These are phyloP conservation scores for Aaosphaeria arxii DNA, from an alignment of 2,329 filamentous ascomycete genomes.

Conservation along the genomic window DNA sequence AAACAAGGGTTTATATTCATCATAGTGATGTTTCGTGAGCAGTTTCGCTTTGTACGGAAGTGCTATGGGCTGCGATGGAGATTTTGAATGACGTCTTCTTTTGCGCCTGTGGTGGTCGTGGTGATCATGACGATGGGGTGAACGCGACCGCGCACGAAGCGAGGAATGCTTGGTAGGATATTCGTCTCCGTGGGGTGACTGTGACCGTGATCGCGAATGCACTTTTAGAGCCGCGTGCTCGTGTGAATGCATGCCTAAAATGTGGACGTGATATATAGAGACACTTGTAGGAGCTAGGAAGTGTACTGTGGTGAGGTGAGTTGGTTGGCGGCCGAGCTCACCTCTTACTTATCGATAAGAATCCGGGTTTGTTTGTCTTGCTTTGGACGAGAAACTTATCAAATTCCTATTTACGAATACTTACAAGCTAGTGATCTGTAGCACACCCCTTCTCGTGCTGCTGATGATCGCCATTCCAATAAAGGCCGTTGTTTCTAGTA, in stretches of 20 bases:
- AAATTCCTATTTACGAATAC: too few species aligned
- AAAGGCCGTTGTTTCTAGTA: too few species aligned
- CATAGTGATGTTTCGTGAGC: constrained; percentile 68
- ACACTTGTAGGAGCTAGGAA: too few species aligned
- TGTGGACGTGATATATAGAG: not conserved
- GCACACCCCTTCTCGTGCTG: too few species aligned
- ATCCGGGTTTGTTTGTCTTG: too few species aligned
- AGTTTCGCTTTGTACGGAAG: constrained; percentile 65
- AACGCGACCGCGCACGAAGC: constrained; percentile 33
- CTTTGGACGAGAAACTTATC: too few species aligned
- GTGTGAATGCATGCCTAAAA: not conserved
- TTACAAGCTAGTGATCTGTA: too few species aligned
- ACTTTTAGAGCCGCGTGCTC: not conserved
- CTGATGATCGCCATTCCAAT: too few species aligned
- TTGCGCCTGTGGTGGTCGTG: constrained; percentile 22
- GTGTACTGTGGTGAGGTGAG: too few species aligned
- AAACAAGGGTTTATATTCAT: constrained; percentile 67
- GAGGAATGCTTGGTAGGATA: constrained; percentile 37
- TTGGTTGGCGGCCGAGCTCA: too few species aligned
- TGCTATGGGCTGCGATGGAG: constrained; percentile 18
- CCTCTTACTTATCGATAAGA: too few species aligned
- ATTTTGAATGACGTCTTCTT: constrained; percentile 19
- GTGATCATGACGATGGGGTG: constrained; percentile 20
- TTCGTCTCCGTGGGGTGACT: constrained; percentile 33
- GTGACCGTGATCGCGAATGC: constrained; percentile 27